Evolutionary conservation across 129 eudicot genomes (phyloP), one percentile per base, ranked within the genome.

Genomic region (Pittosporum tobira): DNA sequence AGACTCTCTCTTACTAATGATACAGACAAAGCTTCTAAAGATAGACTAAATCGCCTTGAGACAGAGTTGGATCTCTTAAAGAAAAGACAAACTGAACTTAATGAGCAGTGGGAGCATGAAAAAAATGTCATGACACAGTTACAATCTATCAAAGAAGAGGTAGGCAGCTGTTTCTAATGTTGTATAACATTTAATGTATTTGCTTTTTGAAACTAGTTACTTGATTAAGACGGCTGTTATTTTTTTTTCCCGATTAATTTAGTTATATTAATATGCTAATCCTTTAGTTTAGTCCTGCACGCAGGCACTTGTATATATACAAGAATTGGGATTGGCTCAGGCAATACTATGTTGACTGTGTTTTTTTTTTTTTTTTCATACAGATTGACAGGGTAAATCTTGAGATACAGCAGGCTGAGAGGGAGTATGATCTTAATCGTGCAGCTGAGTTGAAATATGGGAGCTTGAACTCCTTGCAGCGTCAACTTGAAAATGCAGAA

Each of bases 91-190:
- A 53, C 69, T 34, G 57, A 63, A 20, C 43, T 71, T 46, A 71
- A 67, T 63, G 76, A 63, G 45, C 76, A 63, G 45, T 71, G 76
- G 76, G 76, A 71, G 64, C 76, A 63, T 48, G 76, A 71, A 27
- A 71, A 71, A 48, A 45, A 51, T 30, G 76, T 71, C 13, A 71
- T 71, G 76, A 63, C 76, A 55, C 64, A 54, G 8, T 45, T 71
- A 34, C 76, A 71, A 36, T 71, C 70, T 30, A 64, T 71, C 7
- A 71, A 71, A 71, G 76, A 71, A 60, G 76, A 71, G 76, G 76
- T 71, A 57, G 9, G 21, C 42, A 25, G 13, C 23, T 11, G 10
- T 25, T 48, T 38, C 9, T 45, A 12, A 1, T 43, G 19, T 43
- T 12, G 3, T 43, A 0, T 13, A 1, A 1, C 1, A 12, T 13